These are phyloP conservation scores for Zea luxurians DNA, from an alignment of 176 grass and related monocot genomes.

Conservation along the genomic window DNA sequence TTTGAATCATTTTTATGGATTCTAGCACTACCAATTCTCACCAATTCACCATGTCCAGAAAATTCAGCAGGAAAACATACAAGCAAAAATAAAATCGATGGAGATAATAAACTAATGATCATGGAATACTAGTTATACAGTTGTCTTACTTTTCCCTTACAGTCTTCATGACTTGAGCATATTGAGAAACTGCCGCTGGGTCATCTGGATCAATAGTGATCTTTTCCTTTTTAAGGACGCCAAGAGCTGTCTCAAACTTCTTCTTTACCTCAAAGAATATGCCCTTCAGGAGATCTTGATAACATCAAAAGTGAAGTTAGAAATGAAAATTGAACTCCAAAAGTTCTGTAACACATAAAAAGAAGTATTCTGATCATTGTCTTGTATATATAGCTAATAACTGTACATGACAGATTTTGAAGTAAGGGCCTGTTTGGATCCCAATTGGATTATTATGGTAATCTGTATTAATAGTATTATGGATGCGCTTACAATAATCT, in stretches of 20 bases:
- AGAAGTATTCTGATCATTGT: neutral
- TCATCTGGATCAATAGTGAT: constrained; percentile 96
- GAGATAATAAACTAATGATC: neutral
- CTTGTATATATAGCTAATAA: neutral
- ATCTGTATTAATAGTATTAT: neutral
- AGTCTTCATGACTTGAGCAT: constrained; percentile 80
- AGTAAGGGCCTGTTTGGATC: neutral
- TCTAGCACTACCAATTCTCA: neutral
- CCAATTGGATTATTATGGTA: neutral
- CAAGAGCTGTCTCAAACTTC: constrained; percentile 74
- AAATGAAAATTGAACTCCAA: neutral
- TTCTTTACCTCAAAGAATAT: constrained; percentile 97
- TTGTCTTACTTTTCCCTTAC: constrained; percentile 83
- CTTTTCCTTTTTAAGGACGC: constrained; percentile 92
- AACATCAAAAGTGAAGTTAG: constrained; percentile 29
- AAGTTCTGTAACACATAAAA: neutral
- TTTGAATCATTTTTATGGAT: neutral
- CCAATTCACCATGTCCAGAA: neutral
- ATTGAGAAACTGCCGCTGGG: constrained; percentile 60
- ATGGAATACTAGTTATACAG: constrained; percentile 6
- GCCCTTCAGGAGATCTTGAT: constrained; percentile 76
- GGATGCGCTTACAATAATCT: neutral
- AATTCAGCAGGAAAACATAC: neutral
- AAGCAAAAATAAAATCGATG: neutral
- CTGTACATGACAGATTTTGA: neutral